A percentile compares a stretch with the other conserved stretches of the same genome.
These are phyloP conservation scores for Neurospora sp. DNA, from an alignment of 495 filamentous ascomycete species.

Conservation along the genomic window DNA sequence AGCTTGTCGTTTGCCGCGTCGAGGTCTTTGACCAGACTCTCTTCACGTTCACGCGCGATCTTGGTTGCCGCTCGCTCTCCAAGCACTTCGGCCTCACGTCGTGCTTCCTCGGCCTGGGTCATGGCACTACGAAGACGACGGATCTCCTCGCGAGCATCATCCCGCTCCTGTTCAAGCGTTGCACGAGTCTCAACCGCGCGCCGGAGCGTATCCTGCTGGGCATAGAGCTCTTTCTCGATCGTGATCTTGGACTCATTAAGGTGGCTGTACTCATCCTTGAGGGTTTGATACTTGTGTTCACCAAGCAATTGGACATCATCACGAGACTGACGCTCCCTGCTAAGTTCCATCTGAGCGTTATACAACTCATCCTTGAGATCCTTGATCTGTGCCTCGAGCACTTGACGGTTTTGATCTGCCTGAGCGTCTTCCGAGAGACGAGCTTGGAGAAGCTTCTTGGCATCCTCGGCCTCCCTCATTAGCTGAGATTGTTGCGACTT, in stretches of 20 bases:
- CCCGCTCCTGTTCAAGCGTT: conserved; percentile 73
- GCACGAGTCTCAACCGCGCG: conserved; percentile 74
- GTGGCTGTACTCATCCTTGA: conserved; percentile 77
- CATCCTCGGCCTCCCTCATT: conserved; percentile 80
- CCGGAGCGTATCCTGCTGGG: conserved; percentile 89
- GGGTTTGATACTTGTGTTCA: conserved; percentile 72
- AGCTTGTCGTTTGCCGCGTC: conserved; percentile 60
- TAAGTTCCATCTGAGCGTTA: conserved; percentile 77
- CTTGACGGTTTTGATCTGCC: conserved; percentile 71
- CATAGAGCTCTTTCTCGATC: conserved; percentile 97
- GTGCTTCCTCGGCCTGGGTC: conserved; percentile 71
- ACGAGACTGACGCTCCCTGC: conserved; percentile 86
- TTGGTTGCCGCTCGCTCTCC: conserved; percentile 71
- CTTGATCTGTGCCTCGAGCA: conserved; percentile 78
- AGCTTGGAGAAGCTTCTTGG: conserved; percentile 75
- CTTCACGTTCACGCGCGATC: conserved; percentile 73
- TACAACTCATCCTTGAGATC: conserved; percentile 81
- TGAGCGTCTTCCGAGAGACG: conserved; percentile 84
- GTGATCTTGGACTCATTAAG: conserved; percentile 92
- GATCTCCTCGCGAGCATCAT: conserved; percentile 79
- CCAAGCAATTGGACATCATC: conserved; percentile 89
- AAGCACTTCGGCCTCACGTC: conserved; percentile 67
- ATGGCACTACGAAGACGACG: conserved; percentile 74
- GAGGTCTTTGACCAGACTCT: conserved; percentile 66
- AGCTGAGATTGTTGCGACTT: conserved; percentile 72